These are phyloP conservation scores for Rhizopogon salebrosus DNA, from an alignment of 768 basidiomycete genomes.

Conservation along the genomic window DNA sequence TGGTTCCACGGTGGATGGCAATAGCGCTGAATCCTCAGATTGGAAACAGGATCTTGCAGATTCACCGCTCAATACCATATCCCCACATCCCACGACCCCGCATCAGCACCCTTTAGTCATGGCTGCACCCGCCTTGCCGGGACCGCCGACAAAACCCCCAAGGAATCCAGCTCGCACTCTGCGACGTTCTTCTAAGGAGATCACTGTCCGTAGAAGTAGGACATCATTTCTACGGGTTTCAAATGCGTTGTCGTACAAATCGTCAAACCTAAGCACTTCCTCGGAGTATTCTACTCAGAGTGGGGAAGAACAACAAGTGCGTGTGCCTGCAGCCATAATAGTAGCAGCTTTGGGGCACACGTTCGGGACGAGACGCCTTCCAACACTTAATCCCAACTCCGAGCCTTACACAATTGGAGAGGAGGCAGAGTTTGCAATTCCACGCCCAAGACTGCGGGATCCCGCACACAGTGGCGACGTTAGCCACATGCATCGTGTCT, in stretches of 20 bases:
- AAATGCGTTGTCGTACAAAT: conserved; percentile 8
- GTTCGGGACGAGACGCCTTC: conserved; percentile 13
- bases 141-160: background rate
- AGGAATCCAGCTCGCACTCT: background rate
- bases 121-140: background rate
- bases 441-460: background rate
- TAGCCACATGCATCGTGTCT: conserved; percentile 19
- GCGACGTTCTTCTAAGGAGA: background rate
- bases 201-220: background rate
- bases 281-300: conserved; percentile 35
- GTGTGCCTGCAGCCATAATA: conserved; percentile 28
- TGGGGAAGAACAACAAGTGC: conserved; percentile 30
- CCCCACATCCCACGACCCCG: background rate
- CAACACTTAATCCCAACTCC: conserved; percentile 10
- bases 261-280: conserved; percentile 28
- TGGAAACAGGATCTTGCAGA: background rate
- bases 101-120: background rate
- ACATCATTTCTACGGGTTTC: background rate
- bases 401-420: conserved; percentile 11
- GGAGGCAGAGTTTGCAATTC: background rate
- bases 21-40: background rate
- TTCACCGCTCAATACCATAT: background rate
- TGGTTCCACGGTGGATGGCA: background rate
- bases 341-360: conserved; percentile 31
- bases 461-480: background rate